A percentile compares a stretch with the other conserved stretches of the same genome.
These are phyloP conservation scores for Vachellia collinsii DNA, from an alignment of 306 rosid genomes.

Conservation along the genomic window DNA sequence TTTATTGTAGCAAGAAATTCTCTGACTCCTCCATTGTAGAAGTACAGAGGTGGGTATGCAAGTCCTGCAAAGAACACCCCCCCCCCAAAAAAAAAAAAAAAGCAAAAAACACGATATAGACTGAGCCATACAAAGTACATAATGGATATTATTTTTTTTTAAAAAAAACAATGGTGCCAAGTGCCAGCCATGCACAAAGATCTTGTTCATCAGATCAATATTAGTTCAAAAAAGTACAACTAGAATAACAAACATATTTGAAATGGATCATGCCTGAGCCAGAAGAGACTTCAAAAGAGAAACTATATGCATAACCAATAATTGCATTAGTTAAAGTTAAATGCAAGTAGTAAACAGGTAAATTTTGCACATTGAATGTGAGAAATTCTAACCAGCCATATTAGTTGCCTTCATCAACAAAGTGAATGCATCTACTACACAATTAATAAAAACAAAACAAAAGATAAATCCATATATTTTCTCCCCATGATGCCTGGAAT, in stretches of 20 bases:
- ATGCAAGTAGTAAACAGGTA: background rate
- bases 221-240: too few relatives aligned
- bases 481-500: background rate
- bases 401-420: constrained; percentile 10
- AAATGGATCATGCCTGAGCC: background rate
- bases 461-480: constrained; percentile 22
- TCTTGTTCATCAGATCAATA: background rate
- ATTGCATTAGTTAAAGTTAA: too few relatives aligned
- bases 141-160: constrained; percentile 18
- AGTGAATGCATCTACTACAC: constrained; percentile 10
- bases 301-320: too few relatives aligned
- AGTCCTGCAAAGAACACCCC: constrained; percentile 69
- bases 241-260: too few relatives aligned
- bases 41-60: constrained; percentile 90
- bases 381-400: background rate
- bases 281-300: background rate
- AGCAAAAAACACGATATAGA: constrained; percentile 29
- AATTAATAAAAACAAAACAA: background rate
- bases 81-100: constrained; percentile 12
- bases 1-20: constrained; percentile 94
- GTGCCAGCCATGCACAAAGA: too few relatives aligned
- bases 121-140: background rate
- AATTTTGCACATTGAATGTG: constrained; percentile 28
- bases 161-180: background rate
- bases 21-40: constrained; percentile 97